A percentile compares a stretch with the other conserved stretches of the same genome.
Evolutionary conservation across 2,329 filamentous ascomycete genomes (phyloP).

Genomic region (Fusarium tjaetaba): DNA sequence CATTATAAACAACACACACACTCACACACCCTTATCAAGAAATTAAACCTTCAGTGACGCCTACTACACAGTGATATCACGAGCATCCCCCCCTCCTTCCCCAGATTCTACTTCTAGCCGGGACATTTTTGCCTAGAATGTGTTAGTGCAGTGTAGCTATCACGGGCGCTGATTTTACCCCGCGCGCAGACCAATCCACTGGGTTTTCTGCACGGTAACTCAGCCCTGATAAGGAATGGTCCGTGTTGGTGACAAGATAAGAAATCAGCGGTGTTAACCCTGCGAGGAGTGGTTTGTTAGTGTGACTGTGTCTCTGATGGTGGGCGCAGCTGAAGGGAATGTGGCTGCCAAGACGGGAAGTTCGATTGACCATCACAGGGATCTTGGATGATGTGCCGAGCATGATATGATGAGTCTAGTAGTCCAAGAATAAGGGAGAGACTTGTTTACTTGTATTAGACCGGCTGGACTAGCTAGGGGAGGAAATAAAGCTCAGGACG

Average conservation of each 20-base stretch:
- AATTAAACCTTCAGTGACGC: slow-evolving; percentile 10
- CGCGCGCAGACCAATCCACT: slow-evolving; percentile 14
- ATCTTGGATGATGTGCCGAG: not conserved
- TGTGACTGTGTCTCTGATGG: not conserved
- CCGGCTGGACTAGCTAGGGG: not conserved
- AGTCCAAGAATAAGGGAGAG: too few relatives aligned
- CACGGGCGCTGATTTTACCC: not conserved
- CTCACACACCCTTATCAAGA: not conserved
- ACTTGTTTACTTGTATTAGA: too few relatives aligned
- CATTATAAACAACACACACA: slow-evolving; percentile 27
- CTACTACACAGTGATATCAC: slow-evolving; percentile 18
- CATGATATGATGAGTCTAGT: not conserved
- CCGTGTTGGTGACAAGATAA: slow-evolving; percentile 13
- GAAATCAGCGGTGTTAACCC: not conserved
- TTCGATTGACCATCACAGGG: not conserved
- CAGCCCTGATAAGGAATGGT: slow-evolving; percentile 29
- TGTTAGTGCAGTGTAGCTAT: slow-evolving; percentile 17
- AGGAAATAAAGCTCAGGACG: too few relatives aligned
- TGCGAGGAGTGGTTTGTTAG: not conserved
- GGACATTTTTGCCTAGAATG: slow-evolving; percentile 32
- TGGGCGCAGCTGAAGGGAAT: not conserved
- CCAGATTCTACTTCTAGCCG: slow-evolving; percentile 23
- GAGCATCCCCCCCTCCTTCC: slow-evolving; percentile 9
- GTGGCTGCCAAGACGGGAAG: slow-evolving; percentile 2
- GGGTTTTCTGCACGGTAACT: slow-evolving; percentile 25